These are phyloP conservation scores for Neurospora sp. DNA, from an alignment of 495 filamentous ascomycete genomes.

Conservation along the genomic window DNA sequence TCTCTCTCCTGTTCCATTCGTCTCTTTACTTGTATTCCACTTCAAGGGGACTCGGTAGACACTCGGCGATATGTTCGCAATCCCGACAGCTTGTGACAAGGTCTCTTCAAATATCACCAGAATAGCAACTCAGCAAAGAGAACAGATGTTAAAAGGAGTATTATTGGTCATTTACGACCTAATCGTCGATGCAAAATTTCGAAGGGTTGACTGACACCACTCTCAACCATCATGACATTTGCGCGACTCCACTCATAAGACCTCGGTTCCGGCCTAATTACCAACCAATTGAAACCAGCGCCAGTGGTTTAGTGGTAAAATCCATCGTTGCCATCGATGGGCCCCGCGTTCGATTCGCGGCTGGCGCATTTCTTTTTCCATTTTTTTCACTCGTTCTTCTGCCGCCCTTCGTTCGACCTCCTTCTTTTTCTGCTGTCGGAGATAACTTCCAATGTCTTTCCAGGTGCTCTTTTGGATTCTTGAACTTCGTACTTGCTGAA, in stretches of 20 bases:
- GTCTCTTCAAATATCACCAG: too few relatives aligned
- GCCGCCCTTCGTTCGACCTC: background rate
- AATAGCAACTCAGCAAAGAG: too few relatives aligned
- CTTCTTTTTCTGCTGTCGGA: background rate
- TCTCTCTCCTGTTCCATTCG: background rate
- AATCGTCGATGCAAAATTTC: background rate
- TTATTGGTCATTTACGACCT: background rate
- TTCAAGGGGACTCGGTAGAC: background rate
- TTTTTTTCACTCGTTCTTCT: background rate
- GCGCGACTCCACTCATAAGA: background rate
- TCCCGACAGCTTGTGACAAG: too few relatives aligned
- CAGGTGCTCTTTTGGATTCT: background rate
- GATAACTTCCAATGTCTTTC: background rate
- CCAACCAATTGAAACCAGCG: background rate
- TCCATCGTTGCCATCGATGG: slow-evolving; percentile 45
- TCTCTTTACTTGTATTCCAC: background rate
- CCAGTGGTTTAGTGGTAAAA: slow-evolving; percentile 44
- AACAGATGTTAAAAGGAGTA: too few relatives aligned
- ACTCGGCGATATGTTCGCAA: background rate
- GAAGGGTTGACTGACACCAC: background rate
- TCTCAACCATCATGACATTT: background rate
- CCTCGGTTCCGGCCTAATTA: background rate
- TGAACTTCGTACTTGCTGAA: too few relatives aligned
- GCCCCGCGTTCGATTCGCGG: slow-evolving; percentile 43
- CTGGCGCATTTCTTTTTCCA: slow-evolving; percentile 26